Base-by-base conservation (phyloP, 2,329 filamentous ascomycete genomes). In the Capronia americana region DNA sequence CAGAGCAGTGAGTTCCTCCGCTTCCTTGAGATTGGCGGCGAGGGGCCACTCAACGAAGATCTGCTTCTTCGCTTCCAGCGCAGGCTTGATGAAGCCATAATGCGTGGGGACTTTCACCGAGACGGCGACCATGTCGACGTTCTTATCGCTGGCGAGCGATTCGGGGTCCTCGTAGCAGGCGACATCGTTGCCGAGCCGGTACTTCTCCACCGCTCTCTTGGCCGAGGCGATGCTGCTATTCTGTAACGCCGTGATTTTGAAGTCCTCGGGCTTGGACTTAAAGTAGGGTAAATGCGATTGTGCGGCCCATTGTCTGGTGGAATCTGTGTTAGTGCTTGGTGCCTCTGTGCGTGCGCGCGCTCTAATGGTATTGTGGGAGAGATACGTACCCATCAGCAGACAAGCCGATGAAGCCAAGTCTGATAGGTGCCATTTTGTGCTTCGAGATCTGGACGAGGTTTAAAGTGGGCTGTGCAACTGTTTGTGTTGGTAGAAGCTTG, bases 31-130 rank as follows among this genome's bases (percentile, higher is more conserved):
- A 63, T 83, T 80, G 11, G 82, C 74, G 0, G 83, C 84, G 0
- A 88, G 76, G 4, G 85, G 87, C 84, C 86, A 88, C 75, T 89
- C 86, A 0, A 86, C 79, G 60, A 78, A 88, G 0, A 85, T 78
- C 0, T 76, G 71, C 73, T 88, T 88, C 0, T 84, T 85, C 0
- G 84, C 82, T 8, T 77, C 75, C 1, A 87, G 69, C 23, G 81
- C 82, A 0, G 85, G 82, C 4, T 78, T 75, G 0, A 80, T 75
- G 1, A 80, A 80, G 1, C 74, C 58, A 44, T 80, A 77, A 67
- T 88, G 86, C 0, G 78, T 77, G 61, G 87, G 84, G 0, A 87
- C 85, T 2, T 84, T 79, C 0, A 85, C 86, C 48, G 75, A 78
- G 67, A 82, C 82, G 7, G 87, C 82, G 0, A 89, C 83, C 0